Evolutionary conservation across 2,329 filamentous ascomycete genomes (phyloP), one percentile per base, ranked within the genome.

Genomic region (Cytospora chrysosperma): DNA sequence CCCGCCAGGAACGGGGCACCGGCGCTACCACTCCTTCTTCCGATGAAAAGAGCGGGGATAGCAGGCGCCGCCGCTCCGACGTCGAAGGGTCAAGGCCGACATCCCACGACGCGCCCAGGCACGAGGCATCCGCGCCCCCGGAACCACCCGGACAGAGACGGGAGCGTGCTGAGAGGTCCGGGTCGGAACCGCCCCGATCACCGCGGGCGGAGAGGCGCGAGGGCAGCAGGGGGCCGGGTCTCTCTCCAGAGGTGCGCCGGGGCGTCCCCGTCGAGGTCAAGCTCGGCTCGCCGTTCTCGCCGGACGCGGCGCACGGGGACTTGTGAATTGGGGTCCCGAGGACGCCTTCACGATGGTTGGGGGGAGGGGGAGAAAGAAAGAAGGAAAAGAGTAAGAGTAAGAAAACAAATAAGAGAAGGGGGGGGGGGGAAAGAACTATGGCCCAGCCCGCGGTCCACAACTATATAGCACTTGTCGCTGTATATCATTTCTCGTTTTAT

Each of bases 251-350:
- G 24, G 17, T 30, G 26, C 53, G 57, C 27, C 37, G 58, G 27
- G 27, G 54, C 3, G 54, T 56, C 13, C 49, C 53, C 13, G 54
- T 64, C 17, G 61, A 66, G 54, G 61, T 66, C 50, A 66, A 64
- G 55, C 61, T 66, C 28, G 64, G 61, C 19, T 58, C 64, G 8
- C 64, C 64, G 0, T 66, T 61, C 28, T 59, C 62, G 40, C 64
- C 62, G 13, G 64, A 55, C 10, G 57, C 30, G 28, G 27, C 19
- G 4, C 56, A 47, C 7, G 49, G 27, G 10, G 56, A 57, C n/a
- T 9, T 32, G 1, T 65, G 34, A 47, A 24, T 9, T 7, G 10
- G 13, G 59, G 5, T 24, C 28, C 28, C 28, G 4, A 21, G 15
- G 26, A 49, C 26, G 12, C 49, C 27, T n/a, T 15, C 13, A 4